A percentile compares a stretch with the other conserved stretches of the same genome.
Evolutionary conservation across 2,329 filamentous ascomycete species (phyloP).

Genomic region (Microdochium bolleyi): DNA sequence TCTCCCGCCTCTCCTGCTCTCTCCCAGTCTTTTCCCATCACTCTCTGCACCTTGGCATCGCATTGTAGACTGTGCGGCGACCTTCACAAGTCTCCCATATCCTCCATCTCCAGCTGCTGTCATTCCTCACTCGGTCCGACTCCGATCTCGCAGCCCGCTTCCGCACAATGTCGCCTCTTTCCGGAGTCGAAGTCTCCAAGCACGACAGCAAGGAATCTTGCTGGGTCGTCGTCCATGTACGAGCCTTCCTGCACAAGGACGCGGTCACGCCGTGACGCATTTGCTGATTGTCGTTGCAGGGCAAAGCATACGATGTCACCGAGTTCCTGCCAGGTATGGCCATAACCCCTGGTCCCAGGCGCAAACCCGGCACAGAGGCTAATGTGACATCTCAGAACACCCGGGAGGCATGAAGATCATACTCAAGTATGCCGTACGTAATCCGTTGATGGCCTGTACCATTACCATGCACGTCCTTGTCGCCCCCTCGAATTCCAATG

Average conservation of each 20-base stretch:
- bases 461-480: no score
- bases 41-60: background rate
- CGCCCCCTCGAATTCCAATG: background rate
- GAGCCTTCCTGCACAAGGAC: slow-evolving; percentile 6
- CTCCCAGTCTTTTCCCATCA: background rate
- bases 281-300: slow-evolving; percentile 28
- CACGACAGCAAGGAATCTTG: slow-evolving; percentile 79
- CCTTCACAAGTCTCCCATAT: no score
- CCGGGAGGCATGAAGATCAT: slow-evolving; percentile 90
- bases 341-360: no score
- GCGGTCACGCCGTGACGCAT: background rate
- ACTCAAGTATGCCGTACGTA: slow-evolving; percentile 73
- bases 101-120: no score
- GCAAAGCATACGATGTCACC: slow-evolving; percentile 83
- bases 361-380: background rate
- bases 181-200: slow-evolving; percentile 48
- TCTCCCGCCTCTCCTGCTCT: background rate
- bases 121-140: no score
- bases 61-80: no score
- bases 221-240: slow-evolving; percentile 82
- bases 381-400: slow-evolving; percentile 51
- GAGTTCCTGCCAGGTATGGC: slow-evolving; percentile 68
- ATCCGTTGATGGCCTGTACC: no score
- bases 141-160: background rate
- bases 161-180: slow-evolving; percentile 30